These are phyloP conservation scores for Cucumis hystrix DNA, from an alignment of 306 rosid genomes.

Conservation along the genomic window DNA sequence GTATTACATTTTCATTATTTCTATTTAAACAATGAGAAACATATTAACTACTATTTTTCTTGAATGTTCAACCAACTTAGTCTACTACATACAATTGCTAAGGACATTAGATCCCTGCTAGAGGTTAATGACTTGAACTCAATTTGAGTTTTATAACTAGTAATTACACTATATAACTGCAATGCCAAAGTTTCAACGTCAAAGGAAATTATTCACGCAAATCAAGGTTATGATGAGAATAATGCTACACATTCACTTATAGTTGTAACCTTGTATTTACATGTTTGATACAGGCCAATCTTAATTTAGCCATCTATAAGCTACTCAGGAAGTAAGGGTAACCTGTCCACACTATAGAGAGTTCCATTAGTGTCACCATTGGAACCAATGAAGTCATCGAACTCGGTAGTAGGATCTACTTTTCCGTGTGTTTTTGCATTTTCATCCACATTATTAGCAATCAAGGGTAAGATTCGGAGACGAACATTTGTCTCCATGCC, in stretches of 20 bases:
- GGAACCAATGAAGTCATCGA: slow-evolving; percentile 29
- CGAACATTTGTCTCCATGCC: slow-evolving; percentile 23
- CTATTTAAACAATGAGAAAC: not conserved
- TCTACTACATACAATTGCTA: no score
- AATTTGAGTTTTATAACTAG: not conserved
- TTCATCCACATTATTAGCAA: slow-evolving; percentile 14
- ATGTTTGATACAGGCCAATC: not conserved
- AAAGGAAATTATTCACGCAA: not conserved
- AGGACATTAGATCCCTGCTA: no score
- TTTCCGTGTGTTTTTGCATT: slow-evolving; percentile 11
- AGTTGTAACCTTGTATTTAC: not conserved
- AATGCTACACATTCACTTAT: not conserved
- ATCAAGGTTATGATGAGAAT: not conserved
- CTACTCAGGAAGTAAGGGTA: slow-evolving; percentile 70
- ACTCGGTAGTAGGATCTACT: slow-evolving; percentile 18
- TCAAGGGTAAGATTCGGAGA: slow-evolving; percentile 58
- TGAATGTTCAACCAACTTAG: not conserved
- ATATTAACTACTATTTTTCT: no score
- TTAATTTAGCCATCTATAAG: not conserved
- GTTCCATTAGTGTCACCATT: slow-evolving; percentile 40
- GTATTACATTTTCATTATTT: not conserved
- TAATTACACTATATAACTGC: not conserved
- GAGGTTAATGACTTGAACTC: no score
- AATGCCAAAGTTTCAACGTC: not conserved
- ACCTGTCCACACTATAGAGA: slow-evolving; percentile 25